phyloP scores from a whole-genome alignment of 2,329 filamentous ascomycete species.

The Exserohilum turcica region DNA sequence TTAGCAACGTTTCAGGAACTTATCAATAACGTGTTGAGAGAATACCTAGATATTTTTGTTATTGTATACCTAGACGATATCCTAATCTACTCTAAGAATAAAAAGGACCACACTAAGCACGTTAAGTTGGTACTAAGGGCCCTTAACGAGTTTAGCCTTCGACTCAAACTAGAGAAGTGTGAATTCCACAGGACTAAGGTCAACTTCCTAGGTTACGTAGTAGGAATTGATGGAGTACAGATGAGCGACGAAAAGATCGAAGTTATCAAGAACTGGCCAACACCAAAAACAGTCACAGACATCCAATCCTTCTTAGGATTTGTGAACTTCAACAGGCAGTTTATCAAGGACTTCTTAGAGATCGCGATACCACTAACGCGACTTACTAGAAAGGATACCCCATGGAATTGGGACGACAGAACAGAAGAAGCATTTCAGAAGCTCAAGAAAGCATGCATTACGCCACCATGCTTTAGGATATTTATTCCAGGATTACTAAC shows the following conservation, averaged over 20 bases:
- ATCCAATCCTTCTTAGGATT: slow-evolving; percentile 39
- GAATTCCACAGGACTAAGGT: slow-evolving; percentile 5
- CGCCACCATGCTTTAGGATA: slow-evolving; percentile 23
- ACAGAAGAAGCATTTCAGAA: neutral
- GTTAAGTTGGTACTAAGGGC: neutral
- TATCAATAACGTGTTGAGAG: neutral
- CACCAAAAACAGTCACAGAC: slow-evolving; percentile 16
- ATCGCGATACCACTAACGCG: neutral
- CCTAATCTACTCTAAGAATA: too few species aligned
- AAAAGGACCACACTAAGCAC: neutral
- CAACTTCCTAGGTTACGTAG: slow-evolving; percentile 6
- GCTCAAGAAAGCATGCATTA: slow-evolving; percentile 21
- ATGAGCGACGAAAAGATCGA: slow-evolving; percentile 14
- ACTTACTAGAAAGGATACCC: too few species aligned
- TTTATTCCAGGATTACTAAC: neutral
- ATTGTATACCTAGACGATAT: slow-evolving; percentile 3
- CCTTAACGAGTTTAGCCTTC: neutral
- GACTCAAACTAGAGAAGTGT: neutral
- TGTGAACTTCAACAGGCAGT: slow-evolving; percentile 41
- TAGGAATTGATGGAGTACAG: neutral
- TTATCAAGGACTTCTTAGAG: slow-evolving; percentile 30
- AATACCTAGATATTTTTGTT: neutral
- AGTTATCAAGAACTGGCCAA: slow-evolving; percentile 23
- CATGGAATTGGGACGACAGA: too few species aligned
- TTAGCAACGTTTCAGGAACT: too few species aligned